Percentiles rank a stretch among this genome's conserved stretches.
phyloP scores from a whole-genome alignment of 176 grass and related monocot species.

The Thinopyrum elongatum region DNA sequence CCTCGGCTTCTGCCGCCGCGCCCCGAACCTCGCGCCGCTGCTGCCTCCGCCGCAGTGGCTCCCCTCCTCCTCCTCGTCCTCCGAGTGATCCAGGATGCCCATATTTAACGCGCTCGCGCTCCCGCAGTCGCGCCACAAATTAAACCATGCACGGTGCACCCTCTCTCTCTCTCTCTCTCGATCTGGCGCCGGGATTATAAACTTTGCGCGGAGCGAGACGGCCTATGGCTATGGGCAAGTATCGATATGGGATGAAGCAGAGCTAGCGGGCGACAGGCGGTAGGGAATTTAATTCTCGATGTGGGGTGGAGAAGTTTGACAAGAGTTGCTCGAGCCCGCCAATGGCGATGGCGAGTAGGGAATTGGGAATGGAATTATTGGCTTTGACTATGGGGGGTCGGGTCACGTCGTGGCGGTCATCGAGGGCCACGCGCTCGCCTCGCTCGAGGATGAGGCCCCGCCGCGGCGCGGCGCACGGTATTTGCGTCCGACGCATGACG shows the following conservation, averaged over 20 bases:
- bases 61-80: constrained; percentile 23
- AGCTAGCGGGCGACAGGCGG: neutral
- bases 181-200: constrained; percentile 21
- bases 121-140: neutral
- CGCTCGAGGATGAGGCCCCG: neutral
- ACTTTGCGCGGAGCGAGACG: neutral
- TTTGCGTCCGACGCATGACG: neutral
- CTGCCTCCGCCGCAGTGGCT: neutral
- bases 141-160: constrained; percentile 5
- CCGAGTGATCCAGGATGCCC: constrained; percentile 33
- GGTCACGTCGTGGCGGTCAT: neutral
- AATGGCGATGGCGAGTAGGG: neutral
- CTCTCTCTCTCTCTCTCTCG: constrained; percentile 1
- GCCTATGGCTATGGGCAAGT: neutral
- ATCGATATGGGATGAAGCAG: neutral
- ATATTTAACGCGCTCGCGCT: constrained; percentile 21
- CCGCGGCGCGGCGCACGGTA: neutral
- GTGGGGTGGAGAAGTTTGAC: neutral
- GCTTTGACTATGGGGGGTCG: neutral
- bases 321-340: neutral
- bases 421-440: neutral
- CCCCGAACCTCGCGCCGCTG: neutral
- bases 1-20: constrained; percentile 24
- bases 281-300: neutral
- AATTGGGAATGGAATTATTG: neutral